A percentile compares a stretch with the other conserved stretches of the same genome.
Evolutionary conservation across 495 filamentous ascomycete species (phyloP).

Genomic region (Lophium mytilinum): DNA sequence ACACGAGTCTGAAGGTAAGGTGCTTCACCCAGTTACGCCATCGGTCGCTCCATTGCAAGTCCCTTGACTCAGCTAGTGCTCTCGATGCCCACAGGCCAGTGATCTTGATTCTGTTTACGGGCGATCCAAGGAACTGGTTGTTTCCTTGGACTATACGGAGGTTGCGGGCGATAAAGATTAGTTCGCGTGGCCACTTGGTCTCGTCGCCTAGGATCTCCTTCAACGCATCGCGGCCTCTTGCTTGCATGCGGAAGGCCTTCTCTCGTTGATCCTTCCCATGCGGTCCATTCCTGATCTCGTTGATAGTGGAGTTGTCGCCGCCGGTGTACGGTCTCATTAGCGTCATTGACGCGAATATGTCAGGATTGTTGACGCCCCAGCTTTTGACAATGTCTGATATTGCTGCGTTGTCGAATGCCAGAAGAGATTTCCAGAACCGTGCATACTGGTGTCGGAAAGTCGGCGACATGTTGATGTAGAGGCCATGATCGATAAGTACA

Average conservation of each 20-base stretch:
- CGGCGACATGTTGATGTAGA: conserved; percentile 85
- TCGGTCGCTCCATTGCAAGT: conserved; percentile 49
- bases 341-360: conserved; percentile 85
- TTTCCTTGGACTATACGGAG: conserved; percentile 85
- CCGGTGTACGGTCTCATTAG: conserved; percentile 85
- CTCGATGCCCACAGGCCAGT: conserved; percentile 84
- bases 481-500: conserved; percentile 91
- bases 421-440: conserved; percentile 83
- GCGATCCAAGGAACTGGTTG: conserved; percentile 79
- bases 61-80: conserved; percentile 60
- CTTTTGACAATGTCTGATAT: conserved; percentile 57
- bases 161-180: conserved; percentile 93
- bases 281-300: conserved; percentile 43
- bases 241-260: conserved; percentile 76
- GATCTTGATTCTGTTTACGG: conserved; percentile 91
- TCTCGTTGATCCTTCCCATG: conserved; percentile 49
- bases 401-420: conserved; percentile 86
- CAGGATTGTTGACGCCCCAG: conserved; percentile 84
- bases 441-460: conserved; percentile 84
- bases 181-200: conserved; percentile 83
- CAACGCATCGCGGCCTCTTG: conserved; percentile 73
- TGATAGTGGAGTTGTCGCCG: conserved; percentile 58
- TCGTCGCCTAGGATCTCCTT: conserved; percentile 81
- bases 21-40: conserved; percentile 57
- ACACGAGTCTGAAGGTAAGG: conserved; percentile 66